phyloP scores from a whole-genome alignment of 2,329 filamentous ascomycete species.

The Chrysosporium queenslandicum region DNA sequence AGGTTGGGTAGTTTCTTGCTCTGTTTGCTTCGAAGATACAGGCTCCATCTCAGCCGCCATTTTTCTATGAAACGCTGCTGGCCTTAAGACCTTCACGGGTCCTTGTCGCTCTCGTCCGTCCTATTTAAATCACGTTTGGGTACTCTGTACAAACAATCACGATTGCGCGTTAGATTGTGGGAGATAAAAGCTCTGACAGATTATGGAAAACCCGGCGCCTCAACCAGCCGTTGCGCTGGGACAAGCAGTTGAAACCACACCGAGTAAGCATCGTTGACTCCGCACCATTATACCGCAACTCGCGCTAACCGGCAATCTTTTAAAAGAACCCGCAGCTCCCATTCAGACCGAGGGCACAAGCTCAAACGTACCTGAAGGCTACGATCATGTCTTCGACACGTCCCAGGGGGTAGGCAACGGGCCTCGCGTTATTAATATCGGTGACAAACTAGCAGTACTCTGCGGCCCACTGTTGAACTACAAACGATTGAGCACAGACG shows the following conservation, averaged over 20 bases:
- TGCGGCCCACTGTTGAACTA: conserved; percentile 43
- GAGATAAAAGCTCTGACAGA: no score
- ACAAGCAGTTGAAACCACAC: neutral
- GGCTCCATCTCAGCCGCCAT: no score
- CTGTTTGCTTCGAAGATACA: no score
- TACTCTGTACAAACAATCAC: no score
- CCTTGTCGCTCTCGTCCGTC: neutral
- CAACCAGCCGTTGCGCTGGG: conserved; percentile 5
- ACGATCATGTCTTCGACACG: conserved; percentile 15
- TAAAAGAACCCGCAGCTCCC: neutral
- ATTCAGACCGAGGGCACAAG: neutral
- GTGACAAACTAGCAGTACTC: conserved; percentile 31
- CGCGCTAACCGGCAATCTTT: no score
- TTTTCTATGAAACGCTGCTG: no score
- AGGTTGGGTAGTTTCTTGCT: no score
- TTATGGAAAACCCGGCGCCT: neutral
- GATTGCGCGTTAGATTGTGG: no score
- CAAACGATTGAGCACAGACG: conserved; percentile 35
- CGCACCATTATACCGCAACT: no score
- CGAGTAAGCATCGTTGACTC: neutral
- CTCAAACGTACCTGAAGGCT: conserved; percentile 9
- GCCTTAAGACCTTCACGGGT: no score
- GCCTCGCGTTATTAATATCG: conserved; percentile 18
- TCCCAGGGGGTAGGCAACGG: conserved; percentile 19
- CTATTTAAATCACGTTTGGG: neutral